phyloP scores from a whole-genome alignment of 352 stramenopile genomes.

The Phytophthora hybrid region DNA sequence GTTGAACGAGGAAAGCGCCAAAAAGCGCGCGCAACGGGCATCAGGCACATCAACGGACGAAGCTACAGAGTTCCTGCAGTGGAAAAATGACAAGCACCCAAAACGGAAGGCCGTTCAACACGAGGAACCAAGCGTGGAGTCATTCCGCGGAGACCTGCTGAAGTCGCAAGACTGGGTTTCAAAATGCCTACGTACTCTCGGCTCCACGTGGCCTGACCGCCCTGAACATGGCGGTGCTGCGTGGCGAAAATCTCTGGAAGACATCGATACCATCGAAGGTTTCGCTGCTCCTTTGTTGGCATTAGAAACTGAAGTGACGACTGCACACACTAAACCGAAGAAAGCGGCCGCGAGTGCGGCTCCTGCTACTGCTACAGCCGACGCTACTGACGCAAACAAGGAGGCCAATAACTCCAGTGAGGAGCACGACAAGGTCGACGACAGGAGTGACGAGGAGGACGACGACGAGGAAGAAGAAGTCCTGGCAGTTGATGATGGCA shows the following conservation, averaged over 20 bases:
- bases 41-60: slow-evolving; percentile 8
- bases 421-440: slow-evolving; percentile 34
- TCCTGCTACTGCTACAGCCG: background rate
- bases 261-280: slow-evolving; percentile 42
- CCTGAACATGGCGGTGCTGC: slow-evolving; percentile 38
- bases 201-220: slow-evolving; percentile 70
- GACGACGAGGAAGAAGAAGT: slow-evolving; percentile 82
- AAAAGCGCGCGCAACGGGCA: slow-evolving; percentile 52
- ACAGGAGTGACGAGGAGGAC: slow-evolving; percentile 79
- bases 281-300: slow-evolving; percentile 56
- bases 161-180: slow-evolving; percentile 69
- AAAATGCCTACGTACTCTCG: slow-evolving; percentile 67
- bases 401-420: slow-evolving; percentile 32
- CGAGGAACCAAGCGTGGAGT: slow-evolving; percentile 48
- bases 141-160: slow-evolving; percentile 66
- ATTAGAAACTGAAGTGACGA: slow-evolving; percentile 75
- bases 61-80: slow-evolving; percentile 53
- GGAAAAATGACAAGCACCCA: slow-evolving; percentile 74
- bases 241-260: slow-evolving; percentile 64
- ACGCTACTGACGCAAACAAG: slow-evolving; percentile 22
- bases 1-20: slow-evolving; percentile 65
- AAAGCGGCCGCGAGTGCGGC: slow-evolving; percentile 15
- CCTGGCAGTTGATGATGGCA: slow-evolving; percentile 66
- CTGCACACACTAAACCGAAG: slow-evolving; percentile 52
- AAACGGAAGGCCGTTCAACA: slow-evolving; percentile 38